Conservation (phyloP, 352 stramenopile species). For the Blastocystis sp. region DNA sequence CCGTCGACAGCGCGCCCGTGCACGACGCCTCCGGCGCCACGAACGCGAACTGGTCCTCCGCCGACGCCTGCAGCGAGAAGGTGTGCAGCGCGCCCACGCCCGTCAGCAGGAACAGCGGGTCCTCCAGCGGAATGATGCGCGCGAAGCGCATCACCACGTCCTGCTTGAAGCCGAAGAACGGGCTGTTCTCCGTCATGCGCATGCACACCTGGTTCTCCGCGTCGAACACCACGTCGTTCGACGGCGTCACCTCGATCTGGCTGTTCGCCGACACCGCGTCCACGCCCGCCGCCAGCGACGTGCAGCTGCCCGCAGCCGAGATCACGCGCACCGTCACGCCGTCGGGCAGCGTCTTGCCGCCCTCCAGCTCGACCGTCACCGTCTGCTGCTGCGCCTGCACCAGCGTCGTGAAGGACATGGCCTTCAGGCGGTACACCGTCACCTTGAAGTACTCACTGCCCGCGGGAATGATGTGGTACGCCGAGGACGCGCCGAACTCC, state of each 20-base stretch:
- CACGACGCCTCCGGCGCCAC: not conserved
- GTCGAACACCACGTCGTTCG: constrained; percentile 42
- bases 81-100: not conserved
- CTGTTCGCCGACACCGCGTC: not conserved
- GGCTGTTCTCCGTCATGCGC: not conserved
- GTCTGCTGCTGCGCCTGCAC: constrained; percentile 58
- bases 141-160: constrained; percentile 38
- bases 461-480: not conserved
- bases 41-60: constrained; percentile 20
- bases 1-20: not conserved
- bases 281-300: constrained; percentile 27
- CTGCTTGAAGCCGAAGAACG: constrained; percentile 56
- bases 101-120: constrained; percentile 51
- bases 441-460: not conserved
- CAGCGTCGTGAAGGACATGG: constrained; percentile 22
- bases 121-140: constrained; percentile 25
- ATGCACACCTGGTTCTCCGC: constrained; percentile 52
- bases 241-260: constrained; percentile 44
- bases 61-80: constrained; percentile 24
- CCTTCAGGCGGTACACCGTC: constrained; percentile 21
- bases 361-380: constrained; percentile 25
- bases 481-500: constrained; percentile 42
- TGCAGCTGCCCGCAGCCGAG: constrained; percentile 22
- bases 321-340: constrained; percentile 55
- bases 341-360: not conserved